These are phyloP conservation scores for Verbascum thapsus DNA, from an alignment of 257 asterid species.

Conservation along the genomic window DNA sequence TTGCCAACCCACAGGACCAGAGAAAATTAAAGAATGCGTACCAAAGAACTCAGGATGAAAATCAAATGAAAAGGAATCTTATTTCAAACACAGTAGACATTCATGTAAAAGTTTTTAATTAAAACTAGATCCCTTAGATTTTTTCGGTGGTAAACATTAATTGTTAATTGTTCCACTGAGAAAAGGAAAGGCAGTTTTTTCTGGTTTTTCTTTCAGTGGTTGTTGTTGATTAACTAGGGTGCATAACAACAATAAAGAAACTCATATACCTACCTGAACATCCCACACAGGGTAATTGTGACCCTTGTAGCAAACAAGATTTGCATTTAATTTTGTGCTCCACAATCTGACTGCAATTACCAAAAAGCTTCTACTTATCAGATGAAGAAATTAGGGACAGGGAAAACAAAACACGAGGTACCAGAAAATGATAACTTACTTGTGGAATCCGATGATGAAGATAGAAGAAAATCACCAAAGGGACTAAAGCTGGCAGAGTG, in stretches of 20 bases:
- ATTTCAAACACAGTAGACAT: no score
- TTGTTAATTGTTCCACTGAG: not conserved
- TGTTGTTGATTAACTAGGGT: not conserved
- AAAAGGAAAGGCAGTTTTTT: slow-evolving; percentile 6
- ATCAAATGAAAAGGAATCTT: not conserved
- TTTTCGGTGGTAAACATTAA: no score
- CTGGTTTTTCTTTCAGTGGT: slow-evolving; percentile 1
- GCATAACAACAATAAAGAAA: slow-evolving; percentile 11
- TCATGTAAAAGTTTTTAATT: no score
- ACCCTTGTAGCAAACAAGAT: slow-evolving; percentile 98
- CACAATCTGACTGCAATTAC: slow-evolving; percentile 79
- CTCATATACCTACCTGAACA: slow-evolving; percentile 64
- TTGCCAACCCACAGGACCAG: not conserved
- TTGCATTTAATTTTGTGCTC: slow-evolving; percentile 89
- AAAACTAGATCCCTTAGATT: no score
- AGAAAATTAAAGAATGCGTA: not conserved
- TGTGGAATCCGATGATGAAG: slow-evolving; percentile 97
- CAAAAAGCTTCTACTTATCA: slow-evolving; percentile 20
- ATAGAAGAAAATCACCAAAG: slow-evolving; percentile 82
- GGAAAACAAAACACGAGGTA: slow-evolving; percentile 17
- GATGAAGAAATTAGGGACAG: slow-evolving; percentile 3
- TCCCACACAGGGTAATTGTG: slow-evolving; percentile 99
- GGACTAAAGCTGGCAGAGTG: slow-evolving; percentile 93
- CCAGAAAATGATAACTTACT: slow-evolving; percentile 43
- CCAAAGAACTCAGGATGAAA: not conserved